Percentiles rank a stretch among this genome's conserved stretches.
Conservation (phyloP, 768 basidiomycete genomes). For the Mycena sanguinolenta region DNA sequence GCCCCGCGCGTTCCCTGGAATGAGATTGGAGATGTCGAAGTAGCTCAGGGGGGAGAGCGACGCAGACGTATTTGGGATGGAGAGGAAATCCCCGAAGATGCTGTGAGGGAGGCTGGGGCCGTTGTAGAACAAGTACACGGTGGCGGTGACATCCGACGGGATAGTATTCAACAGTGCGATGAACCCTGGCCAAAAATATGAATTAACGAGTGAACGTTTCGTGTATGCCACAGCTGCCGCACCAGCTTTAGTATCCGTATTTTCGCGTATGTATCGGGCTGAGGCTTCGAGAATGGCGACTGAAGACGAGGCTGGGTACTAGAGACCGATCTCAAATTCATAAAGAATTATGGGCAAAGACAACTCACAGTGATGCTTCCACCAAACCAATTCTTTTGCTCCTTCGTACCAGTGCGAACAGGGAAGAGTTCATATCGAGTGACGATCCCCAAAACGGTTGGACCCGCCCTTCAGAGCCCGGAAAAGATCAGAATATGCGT, state of each 20-base stretch:
- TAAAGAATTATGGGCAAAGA: background rate
- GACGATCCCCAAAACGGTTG: conserved; percentile 60
- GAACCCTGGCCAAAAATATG: too few species aligned
- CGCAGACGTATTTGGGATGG: conserved; percentile 46
- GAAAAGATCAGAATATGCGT: conserved; percentile 53
- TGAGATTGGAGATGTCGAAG: conserved; percentile 46
- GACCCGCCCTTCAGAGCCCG: conserved; percentile 61
- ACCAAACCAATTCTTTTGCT: conserved; percentile 55
- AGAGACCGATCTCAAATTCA: background rate
- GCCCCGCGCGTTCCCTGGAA: conserved; percentile 45
- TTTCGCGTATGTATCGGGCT: conserved; percentile 47
- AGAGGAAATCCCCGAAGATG: conserved; percentile 55
- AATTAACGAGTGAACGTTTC: too few species aligned
- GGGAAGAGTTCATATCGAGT: conserved; percentile 56
- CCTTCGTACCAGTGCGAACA: conserved; percentile 52
- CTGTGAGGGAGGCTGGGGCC: conserved; percentile 47
- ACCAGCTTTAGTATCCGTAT: conserved; percentile 55
- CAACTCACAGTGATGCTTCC: conserved; percentile 51
- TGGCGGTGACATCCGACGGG: conserved; percentile 38
- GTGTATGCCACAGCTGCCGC: too few species aligned
- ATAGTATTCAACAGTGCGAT: conserved; percentile 42
- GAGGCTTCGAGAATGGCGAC: conserved; percentile 51
- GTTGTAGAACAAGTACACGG: conserved; percentile 52
- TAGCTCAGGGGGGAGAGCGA: conserved; percentile 50
- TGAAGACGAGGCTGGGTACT: conserved; percentile 43